These are phyloP conservation scores for Lagenaria siceraria DNA, from an alignment of 306 rosid genomes.

Conservation along the genomic window DNA sequence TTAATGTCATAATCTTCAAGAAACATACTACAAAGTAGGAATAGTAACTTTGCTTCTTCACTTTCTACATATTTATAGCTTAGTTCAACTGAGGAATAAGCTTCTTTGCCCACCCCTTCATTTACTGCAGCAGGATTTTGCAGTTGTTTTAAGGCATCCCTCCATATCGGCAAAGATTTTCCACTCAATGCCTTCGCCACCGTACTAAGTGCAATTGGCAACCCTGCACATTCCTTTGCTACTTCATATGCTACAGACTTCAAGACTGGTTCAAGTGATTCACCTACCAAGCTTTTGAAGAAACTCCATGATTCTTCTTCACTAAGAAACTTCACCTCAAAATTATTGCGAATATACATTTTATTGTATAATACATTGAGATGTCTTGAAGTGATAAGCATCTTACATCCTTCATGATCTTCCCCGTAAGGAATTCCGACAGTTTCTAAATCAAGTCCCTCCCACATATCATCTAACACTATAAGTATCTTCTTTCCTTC, in stretches of 20 bases:
- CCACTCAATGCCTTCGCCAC: constrained; percentile 9
- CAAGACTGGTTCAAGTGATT: neutral
- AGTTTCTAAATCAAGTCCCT: neutral
- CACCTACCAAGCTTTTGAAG: neutral
- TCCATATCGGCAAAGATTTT: constrained; percentile 1
- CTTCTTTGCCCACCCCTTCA: neutral
- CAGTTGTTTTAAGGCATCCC: neutral
- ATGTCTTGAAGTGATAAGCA: constrained; percentile 10
- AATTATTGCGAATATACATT: constrained; percentile 1
- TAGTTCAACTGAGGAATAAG: neutral
- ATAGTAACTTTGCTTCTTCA: constrained; percentile 2
- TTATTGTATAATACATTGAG: neutral
- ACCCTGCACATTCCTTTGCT: constrained; percentile 1
- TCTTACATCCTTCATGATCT: neutral
- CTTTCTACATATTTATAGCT: constrained; percentile 10
- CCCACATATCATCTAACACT: constrained; percentile 18
- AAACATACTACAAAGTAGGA: constrained; percentile 14
- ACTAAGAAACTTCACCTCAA: neutral
- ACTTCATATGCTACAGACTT: neutral
- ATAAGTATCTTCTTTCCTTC: neutral
- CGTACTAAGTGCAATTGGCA: constrained; percentile 9
- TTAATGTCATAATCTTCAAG: constrained; percentile 2
- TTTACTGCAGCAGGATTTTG: neutral
- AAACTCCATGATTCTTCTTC: constrained; percentile 10
- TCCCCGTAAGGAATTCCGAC: constrained; percentile 1